phyloP scores from a whole-genome alignment of 225 moss, liverwort and hornwort genomes.

The Physcomitrium patens region DNA sequence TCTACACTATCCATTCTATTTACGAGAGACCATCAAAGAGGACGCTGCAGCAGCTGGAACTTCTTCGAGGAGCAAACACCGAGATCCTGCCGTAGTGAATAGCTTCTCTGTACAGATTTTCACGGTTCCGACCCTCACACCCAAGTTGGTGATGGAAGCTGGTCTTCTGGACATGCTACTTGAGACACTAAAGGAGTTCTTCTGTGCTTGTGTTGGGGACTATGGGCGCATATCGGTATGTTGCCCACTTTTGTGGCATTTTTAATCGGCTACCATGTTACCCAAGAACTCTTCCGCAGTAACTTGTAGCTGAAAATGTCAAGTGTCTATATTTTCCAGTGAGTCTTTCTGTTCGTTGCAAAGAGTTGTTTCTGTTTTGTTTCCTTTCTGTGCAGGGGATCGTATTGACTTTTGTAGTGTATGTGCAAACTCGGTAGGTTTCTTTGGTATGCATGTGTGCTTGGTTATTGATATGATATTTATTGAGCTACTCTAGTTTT shows the following conservation, averaged over 20 bases:
- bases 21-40: conserved; percentile 70
- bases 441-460: conserved; percentile 8
- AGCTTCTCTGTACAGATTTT: conserved; percentile 95
- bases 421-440: background rate
- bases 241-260: conserved; percentile 28
- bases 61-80: conserved; percentile 51
- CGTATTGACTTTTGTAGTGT: conserved; percentile 5
- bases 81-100: conserved; percentile 65
- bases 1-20: conserved; percentile 70
- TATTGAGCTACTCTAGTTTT: conserved; percentile 24
- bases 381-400: background rate
- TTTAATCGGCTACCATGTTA: conserved; percentile 12
- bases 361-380: background rate
- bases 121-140: conserved; percentile 88
- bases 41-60: conserved; percentile 48
- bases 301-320: conserved; percentile 4
- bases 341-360: conserved; percentile 5
- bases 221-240: conserved; percentile 85
- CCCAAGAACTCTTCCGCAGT: background rate
- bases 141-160: conserved; percentile 81
- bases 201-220: conserved; percentile 77
- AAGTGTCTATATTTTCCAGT: background rate
- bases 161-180: conserved; percentile 90
- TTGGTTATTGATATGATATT: background rate
- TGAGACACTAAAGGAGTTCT: conserved; percentile 73